Conservation (phyloP, 306 rosid species). For the Gillenia trifoliata region DNA sequence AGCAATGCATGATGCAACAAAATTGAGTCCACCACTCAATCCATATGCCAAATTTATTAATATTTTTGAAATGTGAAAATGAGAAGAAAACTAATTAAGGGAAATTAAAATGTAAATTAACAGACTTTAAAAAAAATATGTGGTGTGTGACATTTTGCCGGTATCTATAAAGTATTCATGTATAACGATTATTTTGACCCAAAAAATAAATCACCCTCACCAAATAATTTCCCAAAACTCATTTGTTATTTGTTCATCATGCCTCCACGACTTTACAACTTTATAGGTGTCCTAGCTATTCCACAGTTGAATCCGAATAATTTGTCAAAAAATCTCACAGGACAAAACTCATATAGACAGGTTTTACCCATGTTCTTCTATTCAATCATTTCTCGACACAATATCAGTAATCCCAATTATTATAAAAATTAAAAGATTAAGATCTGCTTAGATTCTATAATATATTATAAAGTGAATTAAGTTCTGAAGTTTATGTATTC, state of each 20-base stretch:
- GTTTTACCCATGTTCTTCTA: neutral
- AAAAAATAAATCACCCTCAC: neutral
- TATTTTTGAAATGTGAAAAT: neutral
- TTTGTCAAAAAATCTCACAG: neutral
- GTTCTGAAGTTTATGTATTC: neutral
- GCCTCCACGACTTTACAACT: neutral
- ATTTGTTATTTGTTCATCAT: neutral
- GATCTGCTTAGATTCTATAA: neutral
- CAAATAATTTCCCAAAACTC: neutral
- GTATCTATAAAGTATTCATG: neutral
- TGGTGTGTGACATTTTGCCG: neutral
- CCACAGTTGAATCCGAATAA: neutral
- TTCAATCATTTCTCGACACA: conserved; percentile 1
- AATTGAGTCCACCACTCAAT: conserved; percentile 14
- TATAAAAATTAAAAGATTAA: neutral
- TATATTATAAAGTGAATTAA: neutral
- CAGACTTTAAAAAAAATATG: neutral
- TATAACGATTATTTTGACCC: neutral
- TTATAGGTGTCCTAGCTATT: too few relatives aligned
- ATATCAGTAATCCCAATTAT: neutral
- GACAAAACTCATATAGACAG: neutral
- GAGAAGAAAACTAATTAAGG: neutral
- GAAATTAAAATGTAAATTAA: neutral
- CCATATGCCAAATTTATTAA: neutral
- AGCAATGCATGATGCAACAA: conserved; percentile 42